A percentile compares a stretch with the other conserved stretches of the same genome.
Conservation (phyloP, 1,284 basidiomycete genomes). For the Trametes pubescens region DNA sequence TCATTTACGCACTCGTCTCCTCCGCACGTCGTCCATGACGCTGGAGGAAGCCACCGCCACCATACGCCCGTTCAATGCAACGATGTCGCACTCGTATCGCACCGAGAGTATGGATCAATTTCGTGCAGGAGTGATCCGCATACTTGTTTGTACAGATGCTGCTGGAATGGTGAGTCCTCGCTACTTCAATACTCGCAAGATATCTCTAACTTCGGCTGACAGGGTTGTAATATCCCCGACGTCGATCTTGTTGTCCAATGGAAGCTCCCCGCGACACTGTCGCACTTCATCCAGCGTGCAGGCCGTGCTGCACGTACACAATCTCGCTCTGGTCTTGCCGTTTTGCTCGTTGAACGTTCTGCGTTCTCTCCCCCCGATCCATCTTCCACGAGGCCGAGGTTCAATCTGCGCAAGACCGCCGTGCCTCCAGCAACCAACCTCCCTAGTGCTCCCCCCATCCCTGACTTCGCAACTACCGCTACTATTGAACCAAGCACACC, state of each 20-base stretch:
- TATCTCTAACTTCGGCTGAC: not conserved
- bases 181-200: not conserved
- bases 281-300: constrained; percentile 37
- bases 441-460: too few relatives aligned
- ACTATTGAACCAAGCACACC: not conserved
- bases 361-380: constrained; percentile 20
- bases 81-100: constrained; percentile 26
- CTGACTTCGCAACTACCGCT: not conserved
- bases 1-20: constrained; percentile 26
- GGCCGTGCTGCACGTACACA: constrained; percentile 35
- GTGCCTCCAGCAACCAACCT: too few relatives aligned
- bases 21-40: too few relatives aligned
- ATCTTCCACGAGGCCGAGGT: not conserved
- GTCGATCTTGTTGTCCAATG: constrained; percentile 38
- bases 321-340: constrained; percentile 26
- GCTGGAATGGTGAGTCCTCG: constrained; percentile 36
- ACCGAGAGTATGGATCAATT: constrained; percentile 29
- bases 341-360: constrained; percentile 36
- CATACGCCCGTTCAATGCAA: constrained; percentile 36
- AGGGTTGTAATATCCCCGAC: constrained; percentile 39
- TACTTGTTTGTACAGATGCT: constrained; percentile 41
- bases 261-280: constrained; percentile 36
- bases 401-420: too few relatives aligned
- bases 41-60: not conserved
- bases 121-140: constrained; percentile 22